phyloP scores from a whole-genome alignment of 352 stramenopile species.

The Peronospora destructor region DNA sequence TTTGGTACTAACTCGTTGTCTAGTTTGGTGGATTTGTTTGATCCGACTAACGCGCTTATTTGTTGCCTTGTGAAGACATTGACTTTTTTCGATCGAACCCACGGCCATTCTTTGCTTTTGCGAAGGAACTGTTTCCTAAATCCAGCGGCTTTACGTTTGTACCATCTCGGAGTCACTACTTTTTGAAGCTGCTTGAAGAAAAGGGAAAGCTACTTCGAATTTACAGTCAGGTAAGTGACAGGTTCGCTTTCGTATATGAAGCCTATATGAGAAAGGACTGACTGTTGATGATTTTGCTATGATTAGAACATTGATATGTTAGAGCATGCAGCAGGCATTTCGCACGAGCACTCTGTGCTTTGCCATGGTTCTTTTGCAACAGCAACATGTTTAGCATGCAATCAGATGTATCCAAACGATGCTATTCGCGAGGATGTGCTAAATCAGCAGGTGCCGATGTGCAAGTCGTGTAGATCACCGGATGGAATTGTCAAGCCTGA shows the following conservation, averaged over 20 bases:
- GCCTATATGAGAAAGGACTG: background rate
- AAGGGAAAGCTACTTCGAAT: slow-evolving; percentile 89
- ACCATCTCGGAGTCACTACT: slow-evolving; percentile 90
- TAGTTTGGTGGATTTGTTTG: background rate
- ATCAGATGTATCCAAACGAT: slow-evolving; percentile 65
- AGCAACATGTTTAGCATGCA: slow-evolving; percentile 90
- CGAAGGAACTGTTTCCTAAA: slow-evolving; percentile 81
- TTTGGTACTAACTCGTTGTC: slow-evolving; percentile 41
- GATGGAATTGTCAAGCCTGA: slow-evolving; percentile 95
- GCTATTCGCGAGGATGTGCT: slow-evolving; percentile 83
- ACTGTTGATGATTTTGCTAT: background rate
- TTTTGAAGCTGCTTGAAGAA: slow-evolving; percentile 90
- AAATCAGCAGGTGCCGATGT: slow-evolving; percentile 77
- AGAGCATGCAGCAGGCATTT: slow-evolving; percentile 90
- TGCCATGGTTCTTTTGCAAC: slow-evolving; percentile 92
- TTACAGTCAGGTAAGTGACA: slow-evolving; percentile 77
- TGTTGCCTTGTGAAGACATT: slow-evolving; percentile 66
- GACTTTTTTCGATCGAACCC: slow-evolving; percentile 96
- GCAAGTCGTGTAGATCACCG: slow-evolving; percentile 44
- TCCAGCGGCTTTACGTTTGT: slow-evolving; percentile 79
- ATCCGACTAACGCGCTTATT: slow-evolving; percentile 34
- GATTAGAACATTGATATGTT: slow-evolving; percentile 98
- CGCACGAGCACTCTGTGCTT: slow-evolving; percentile 85
- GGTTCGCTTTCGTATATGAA: background rate
- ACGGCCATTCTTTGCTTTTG: slow-evolving; percentile 96